Conservation (phyloP, 108 stramenopile genomes). For the Cyclotella sp. region DNA sequence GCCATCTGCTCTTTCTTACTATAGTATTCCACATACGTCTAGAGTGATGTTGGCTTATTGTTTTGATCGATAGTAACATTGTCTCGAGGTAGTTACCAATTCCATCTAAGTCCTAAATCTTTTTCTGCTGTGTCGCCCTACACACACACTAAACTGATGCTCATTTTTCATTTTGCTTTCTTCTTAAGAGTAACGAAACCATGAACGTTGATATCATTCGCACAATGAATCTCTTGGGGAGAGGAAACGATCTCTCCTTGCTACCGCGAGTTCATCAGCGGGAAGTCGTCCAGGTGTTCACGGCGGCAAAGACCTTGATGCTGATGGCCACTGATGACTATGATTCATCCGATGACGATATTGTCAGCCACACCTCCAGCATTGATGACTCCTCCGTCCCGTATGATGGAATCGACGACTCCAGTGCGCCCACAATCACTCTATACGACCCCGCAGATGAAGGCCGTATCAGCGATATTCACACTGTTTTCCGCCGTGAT, state of each 20-base stretch:
- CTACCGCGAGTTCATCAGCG: constrained; percentile 8
- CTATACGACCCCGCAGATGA: constrained; percentile 17
- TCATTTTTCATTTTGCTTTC: too few relatives aligned
- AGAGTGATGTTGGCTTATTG: too few relatives aligned
- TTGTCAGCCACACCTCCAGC: neutral
- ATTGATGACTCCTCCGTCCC: neutral
- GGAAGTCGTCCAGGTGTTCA: constrained; percentile 7
- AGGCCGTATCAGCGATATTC: constrained; percentile 10
- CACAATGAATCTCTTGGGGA: constrained; percentile 12
- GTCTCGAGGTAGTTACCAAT: too few relatives aligned
- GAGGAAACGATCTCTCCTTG: constrained; percentile 4
- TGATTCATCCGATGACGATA: neutral
- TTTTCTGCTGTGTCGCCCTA: too few relatives aligned
- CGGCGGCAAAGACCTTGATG: constrained; percentile 6
- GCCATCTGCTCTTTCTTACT: too few relatives aligned
- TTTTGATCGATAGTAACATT: too few relatives aligned
- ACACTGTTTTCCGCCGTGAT: constrained; percentile 10
- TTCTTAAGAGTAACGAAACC: too few relatives aligned
- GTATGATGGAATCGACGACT: neutral
- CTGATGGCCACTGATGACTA: neutral
- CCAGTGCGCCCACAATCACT: neutral
- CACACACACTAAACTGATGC: too few relatives aligned
- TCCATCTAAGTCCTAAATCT: too few relatives aligned
- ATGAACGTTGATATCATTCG: neutral
- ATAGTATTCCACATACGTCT: too few relatives aligned